These are phyloP conservation scores for Nemania diffusa DNA, from an alignment of 2,329 filamentous ascomycete genomes.

Conservation along the genomic window DNA sequence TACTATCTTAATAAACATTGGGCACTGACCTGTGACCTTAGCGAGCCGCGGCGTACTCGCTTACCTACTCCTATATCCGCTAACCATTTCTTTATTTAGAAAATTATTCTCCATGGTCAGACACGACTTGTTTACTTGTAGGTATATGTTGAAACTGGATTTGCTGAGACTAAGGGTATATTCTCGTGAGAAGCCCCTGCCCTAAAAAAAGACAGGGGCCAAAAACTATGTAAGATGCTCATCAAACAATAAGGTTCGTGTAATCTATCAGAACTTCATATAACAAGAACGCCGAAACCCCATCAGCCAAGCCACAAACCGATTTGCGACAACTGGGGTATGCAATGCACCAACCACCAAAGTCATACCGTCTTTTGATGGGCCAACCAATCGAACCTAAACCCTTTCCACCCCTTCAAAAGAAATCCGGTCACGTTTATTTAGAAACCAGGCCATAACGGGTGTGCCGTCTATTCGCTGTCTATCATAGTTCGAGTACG, in stretches of 20 bases:
- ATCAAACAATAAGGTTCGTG: constrained; percentile 18
- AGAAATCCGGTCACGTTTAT: neutral
- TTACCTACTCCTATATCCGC: neutral
- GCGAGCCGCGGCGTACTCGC: neutral
- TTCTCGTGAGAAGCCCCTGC: neutral
- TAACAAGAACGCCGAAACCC: constrained; percentile 29
- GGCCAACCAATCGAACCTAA: constrained; percentile 13
- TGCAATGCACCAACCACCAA: constrained; percentile 29
- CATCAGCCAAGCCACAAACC: constrained; percentile 20
- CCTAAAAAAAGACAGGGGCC: neutral
- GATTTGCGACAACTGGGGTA: constrained; percentile 21
- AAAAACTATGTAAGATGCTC: constrained; percentile 6
- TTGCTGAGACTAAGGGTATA: neutral
- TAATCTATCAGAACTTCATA: constrained; percentile 27
- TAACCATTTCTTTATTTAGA: neutral
- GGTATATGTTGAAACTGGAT: neutral
- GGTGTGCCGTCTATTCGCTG: neutral
- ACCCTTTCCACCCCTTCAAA: neutral
- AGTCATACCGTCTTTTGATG: constrained; percentile 17
- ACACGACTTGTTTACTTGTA: neutral
- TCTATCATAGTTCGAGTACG: constrained; percentile 11
- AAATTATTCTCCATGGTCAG: neutral
- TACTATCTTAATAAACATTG: too few relatives aligned
- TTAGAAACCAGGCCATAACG: neutral
- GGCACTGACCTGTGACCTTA: too few relatives aligned